Evolutionary conservation across 164 flowering plant species (phyloP).

Genomic region (Cinnamomum micranthum): DNA sequence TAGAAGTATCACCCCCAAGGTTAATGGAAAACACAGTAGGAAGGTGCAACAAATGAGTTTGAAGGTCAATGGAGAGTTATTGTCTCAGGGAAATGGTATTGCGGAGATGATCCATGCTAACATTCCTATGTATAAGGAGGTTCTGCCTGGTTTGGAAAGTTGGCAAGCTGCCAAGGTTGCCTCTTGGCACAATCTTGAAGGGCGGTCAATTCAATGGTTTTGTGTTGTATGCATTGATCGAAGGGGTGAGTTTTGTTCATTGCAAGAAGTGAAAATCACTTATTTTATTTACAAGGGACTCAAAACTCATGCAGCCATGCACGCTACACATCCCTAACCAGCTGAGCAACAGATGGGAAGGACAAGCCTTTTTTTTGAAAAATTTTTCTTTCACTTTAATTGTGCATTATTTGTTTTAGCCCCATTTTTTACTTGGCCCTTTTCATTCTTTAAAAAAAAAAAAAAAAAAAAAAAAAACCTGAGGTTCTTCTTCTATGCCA

Average conservation of each 20-base stretch:
- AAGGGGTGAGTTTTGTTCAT: conserved; percentile 46
- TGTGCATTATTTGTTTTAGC: no score
- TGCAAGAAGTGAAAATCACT: not conserved
- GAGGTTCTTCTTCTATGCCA: not conserved
- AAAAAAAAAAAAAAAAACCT: no score
- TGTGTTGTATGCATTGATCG: conserved; percentile 74
- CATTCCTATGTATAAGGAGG: conserved; percentile 65
- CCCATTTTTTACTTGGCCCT: not conserved
- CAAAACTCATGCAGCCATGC: no score
- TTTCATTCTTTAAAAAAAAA: not conserved
- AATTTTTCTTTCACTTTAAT: not conserved
- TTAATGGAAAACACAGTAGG: conserved; percentile 86
- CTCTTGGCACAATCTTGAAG: conserved; percentile 84
- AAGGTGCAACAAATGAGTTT: conserved; percentile 49
- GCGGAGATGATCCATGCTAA: conserved; percentile 49
- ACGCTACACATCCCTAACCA: no score
- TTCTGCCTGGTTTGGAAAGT: conserved; percentile 77
- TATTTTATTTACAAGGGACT: no score
- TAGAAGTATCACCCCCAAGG: conserved; percentile 43
- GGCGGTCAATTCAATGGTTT: conserved; percentile 84
- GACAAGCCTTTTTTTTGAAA: not conserved
- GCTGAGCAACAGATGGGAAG: not conserved
- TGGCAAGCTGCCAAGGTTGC: conserved; percentile 75
- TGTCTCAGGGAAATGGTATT: conserved; percentile 55
- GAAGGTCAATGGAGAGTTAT: conserved; percentile 39